A percentile compares a stretch with the other conserved stretches of the same genome.
These are phyloP conservation scores for Pseudotsuga menziesii DNA, from an alignment of 75 land plant species.

Conservation along the genomic window DNA sequence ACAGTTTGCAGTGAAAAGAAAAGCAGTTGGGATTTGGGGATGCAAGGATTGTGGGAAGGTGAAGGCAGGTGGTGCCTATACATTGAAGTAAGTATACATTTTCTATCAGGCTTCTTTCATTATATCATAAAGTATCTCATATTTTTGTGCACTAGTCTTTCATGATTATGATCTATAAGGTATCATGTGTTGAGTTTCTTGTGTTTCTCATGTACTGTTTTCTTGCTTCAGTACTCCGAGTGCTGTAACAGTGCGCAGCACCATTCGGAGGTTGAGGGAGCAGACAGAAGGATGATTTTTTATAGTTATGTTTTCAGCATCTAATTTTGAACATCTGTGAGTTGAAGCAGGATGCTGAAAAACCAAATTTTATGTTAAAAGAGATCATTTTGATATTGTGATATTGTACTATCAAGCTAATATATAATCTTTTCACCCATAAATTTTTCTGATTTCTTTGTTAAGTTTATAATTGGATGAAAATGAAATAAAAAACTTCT, in stretches of 20 bases:
- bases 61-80: slow-evolving; percentile 85
- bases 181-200: not conserved
- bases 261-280: slow-evolving; percentile 81
- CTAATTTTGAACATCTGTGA: not conserved
- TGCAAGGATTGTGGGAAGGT: slow-evolving; percentile 89
- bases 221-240: slow-evolving; percentile 60
- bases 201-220: not conserved
- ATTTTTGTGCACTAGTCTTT: not conserved
- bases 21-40: slow-evolving; percentile 86
- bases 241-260: slow-evolving; percentile 88
- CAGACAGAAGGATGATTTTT: slow-evolving; percentile 44
- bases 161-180: not conserved
- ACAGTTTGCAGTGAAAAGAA: slow-evolving; percentile 85
- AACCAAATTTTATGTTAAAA: not conserved
- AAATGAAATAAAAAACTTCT: too few relatives aligned
- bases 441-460: too few relatives aligned
- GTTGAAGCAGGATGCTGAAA: not conserved
- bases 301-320: not conserved
- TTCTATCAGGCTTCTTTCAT: not conserved
- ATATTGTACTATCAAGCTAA: not conserved
- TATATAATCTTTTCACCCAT: not conserved
- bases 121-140: not conserved
- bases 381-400: not conserved
- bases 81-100: slow-evolving; percentile 55
- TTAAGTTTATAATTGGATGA: too few relatives aligned